These are phyloP conservation scores for Magnolia changhungtana DNA, from an alignment of 164 flowering plant species.

Conservation along the genomic window DNA sequence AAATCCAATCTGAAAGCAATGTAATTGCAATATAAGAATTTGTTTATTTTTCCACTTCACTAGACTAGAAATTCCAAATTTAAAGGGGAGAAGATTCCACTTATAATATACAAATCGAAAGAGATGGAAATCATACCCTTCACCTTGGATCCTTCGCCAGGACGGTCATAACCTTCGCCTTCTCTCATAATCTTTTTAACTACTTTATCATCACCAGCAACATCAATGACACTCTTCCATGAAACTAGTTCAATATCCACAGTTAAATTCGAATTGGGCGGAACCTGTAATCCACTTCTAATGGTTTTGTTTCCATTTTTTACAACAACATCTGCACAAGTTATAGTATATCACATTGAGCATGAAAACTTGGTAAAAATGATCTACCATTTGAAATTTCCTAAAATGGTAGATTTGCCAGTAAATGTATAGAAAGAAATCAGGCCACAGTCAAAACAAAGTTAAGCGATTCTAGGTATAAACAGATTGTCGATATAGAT, in stretches of 20 bases:
- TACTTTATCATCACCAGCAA: constrained; percentile 39
- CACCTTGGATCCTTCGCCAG: constrained; percentile 47
- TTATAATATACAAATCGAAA: too few species aligned
- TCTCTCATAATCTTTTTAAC: constrained; percentile 34
- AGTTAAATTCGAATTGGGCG: constrained; percentile 22
- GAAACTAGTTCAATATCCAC: constrained; percentile 44
- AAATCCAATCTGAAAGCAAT: neutral
- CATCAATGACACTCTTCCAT: constrained; percentile 42
- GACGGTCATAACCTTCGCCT: constrained; percentile 42
- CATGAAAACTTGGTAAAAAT: too few species aligned
- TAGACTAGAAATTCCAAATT: neutral
- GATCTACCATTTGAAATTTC: neutral
- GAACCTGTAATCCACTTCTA: constrained; percentile 11
- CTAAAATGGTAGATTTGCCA: neutral
- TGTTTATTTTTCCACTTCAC: too few species aligned
- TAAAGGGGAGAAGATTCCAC: neutral
- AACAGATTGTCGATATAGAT: too few species aligned
- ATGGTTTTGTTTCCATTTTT: constrained; percentile 12
- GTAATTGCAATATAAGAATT: neutral
- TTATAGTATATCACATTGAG: neutral
- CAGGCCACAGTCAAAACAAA: neutral
- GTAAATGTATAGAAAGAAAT: neutral
- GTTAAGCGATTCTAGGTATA: too few species aligned
- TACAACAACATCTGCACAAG: constrained; percentile 32
- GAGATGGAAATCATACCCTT: constrained; percentile 27